Conservation (phyloP, 768 basidiomycete genomes). For the Nidularia pulvinata region DNA sequence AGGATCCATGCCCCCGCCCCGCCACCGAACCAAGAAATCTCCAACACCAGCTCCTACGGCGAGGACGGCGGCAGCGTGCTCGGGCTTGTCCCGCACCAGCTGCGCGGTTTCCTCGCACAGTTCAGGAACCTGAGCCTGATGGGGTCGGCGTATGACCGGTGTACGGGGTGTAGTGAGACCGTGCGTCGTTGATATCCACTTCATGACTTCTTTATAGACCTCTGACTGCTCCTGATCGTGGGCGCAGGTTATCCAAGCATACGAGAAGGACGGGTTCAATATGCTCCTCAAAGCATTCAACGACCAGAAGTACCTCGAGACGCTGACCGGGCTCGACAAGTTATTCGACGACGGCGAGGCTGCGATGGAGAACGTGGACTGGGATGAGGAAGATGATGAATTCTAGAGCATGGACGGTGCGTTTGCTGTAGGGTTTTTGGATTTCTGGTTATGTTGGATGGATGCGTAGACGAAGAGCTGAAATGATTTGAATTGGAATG, state of each 20-base stretch:
- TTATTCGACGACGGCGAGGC: slow-evolving; percentile 77
- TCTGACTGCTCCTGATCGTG: no score
- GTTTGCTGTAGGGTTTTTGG: no score
- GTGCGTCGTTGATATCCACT: slow-evolving; percentile 35
- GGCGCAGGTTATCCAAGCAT: slow-evolving; percentile 74
- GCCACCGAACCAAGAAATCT: slow-evolving; percentile 34
- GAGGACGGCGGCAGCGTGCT: slow-evolving; percentile 54
- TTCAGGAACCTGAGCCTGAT: slow-evolving; percentile 85
- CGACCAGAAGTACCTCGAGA: slow-evolving; percentile 73
- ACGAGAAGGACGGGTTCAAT: slow-evolving; percentile 76
- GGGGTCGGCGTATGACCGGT: slow-evolving; percentile 84
- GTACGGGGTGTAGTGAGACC: slow-evolving; percentile 88
- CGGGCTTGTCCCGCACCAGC: slow-evolving; percentile 91
- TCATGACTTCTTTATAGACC: not conserved
- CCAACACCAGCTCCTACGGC: slow-evolving; percentile 16
- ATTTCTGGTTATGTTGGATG: no score
- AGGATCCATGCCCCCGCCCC: slow-evolving; percentile 70
- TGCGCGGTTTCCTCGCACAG: slow-evolving; percentile 87
- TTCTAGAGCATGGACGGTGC: slow-evolving; percentile 3
- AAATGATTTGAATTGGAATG: no score
- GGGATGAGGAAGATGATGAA: slow-evolving; percentile 63
- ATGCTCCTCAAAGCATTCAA: slow-evolving; percentile 85
- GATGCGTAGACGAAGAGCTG: no score
- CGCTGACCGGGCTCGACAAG: slow-evolving; percentile 77
- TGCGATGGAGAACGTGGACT: slow-evolving; percentile 69